Evolutionary conservation across 1,284 basidiomycete species (phyloP).

Genomic region (Moesziomyces parantarcticus): DNA sequence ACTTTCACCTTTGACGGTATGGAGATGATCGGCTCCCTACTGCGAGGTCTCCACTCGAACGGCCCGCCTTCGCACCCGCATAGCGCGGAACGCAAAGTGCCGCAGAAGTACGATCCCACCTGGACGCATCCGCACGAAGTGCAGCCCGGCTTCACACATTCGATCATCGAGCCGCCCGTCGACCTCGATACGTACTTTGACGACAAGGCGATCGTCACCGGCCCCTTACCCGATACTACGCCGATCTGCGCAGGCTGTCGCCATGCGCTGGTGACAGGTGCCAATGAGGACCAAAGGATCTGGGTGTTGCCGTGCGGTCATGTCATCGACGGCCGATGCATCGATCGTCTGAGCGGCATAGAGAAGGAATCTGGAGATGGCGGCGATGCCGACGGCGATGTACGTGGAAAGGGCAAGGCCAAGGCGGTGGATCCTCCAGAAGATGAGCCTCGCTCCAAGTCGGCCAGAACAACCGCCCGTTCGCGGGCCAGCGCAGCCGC

Average conservation of each 20-base stretch:
- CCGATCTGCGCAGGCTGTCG: constrained; percentile 60
- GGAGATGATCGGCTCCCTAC: constrained; percentile 23
- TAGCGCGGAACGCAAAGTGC: constrained; percentile 26
- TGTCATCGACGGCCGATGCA: constrained; percentile 60
- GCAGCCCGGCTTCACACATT: constrained; percentile 40
- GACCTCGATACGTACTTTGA: constrained; percentile 58
- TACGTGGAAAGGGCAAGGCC: constrained; percentile 15
- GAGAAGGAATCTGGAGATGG: not conserved
- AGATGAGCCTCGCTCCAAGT: constrained; percentile 21
- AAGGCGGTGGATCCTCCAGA: constrained; percentile 24
- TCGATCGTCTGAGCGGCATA: constrained; percentile 48
- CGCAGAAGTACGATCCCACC: constrained; percentile 38
- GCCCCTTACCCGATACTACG: constrained; percentile 57
- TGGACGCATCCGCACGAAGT: constrained; percentile 53
- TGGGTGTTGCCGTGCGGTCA: constrained; percentile 63
- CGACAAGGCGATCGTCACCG: constrained; percentile 54
- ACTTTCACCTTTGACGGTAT: constrained; percentile 20
- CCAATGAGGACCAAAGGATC: constrained; percentile 46
- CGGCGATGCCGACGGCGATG: not conserved
- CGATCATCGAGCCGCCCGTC: constrained; percentile 60
- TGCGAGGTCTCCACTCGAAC: constrained; percentile 16
- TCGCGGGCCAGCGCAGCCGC: constrained; percentile 10
- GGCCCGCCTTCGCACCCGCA: constrained; percentile 6
- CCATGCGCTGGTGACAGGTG: constrained; percentile 53
- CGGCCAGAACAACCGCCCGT: constrained; percentile 11